These are phyloP conservation scores for Ambrosiella cleistominuta DNA, from an alignment of 2,329 filamentous ascomycete species.

Conservation along the genomic window DNA sequence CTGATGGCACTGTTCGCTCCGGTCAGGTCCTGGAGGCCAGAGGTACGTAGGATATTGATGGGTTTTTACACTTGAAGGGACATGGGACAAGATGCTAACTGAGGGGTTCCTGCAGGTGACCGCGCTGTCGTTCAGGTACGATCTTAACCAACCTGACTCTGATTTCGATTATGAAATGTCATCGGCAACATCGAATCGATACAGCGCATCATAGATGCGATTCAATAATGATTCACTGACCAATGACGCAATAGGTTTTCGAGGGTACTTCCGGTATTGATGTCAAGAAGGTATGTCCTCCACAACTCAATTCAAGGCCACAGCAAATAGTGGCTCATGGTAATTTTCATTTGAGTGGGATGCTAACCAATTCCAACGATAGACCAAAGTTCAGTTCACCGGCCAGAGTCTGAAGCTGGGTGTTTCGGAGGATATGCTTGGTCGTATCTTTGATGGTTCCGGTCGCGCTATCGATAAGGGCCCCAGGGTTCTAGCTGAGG, in stretches of 20 bases:
- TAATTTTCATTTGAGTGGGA: not conserved
- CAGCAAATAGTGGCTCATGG: not conserved
- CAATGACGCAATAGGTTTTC: conserved; percentile 52
- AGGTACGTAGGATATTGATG: conserved; percentile 37
- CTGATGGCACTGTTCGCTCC: conserved; percentile 83
- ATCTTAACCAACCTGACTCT: not conserved
- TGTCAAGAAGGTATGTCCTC: conserved; percentile 72
- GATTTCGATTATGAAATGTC: not conserved
- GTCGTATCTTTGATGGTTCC: conserved; percentile 95
- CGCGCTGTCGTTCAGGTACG: conserved; percentile 85
- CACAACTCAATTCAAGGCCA: not conserved
- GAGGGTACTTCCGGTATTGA: conserved; percentile 94
- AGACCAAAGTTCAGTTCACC: conserved; percentile 96
- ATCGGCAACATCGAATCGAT: no score
- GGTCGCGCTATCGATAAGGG: conserved; percentile 98
- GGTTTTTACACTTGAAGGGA: not conserved
- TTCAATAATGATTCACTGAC: conserved; percentile 4
- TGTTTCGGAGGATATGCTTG: conserved; percentile 98
- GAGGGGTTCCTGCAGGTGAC: conserved; percentile 42
- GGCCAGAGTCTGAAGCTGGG: conserved; percentile 95
- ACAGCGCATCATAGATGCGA: no score
- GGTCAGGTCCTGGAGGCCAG: conserved; percentile 94
- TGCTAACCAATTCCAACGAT: conserved; percentile 17
- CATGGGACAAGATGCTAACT: conserved; percentile 9
- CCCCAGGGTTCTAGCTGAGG: conserved; percentile 91